Evolutionary conservation across 805 yeast species (phyloP), one percentile per base, ranked within the genome.

Genomic region (Kazachstania taianensis): DNA sequence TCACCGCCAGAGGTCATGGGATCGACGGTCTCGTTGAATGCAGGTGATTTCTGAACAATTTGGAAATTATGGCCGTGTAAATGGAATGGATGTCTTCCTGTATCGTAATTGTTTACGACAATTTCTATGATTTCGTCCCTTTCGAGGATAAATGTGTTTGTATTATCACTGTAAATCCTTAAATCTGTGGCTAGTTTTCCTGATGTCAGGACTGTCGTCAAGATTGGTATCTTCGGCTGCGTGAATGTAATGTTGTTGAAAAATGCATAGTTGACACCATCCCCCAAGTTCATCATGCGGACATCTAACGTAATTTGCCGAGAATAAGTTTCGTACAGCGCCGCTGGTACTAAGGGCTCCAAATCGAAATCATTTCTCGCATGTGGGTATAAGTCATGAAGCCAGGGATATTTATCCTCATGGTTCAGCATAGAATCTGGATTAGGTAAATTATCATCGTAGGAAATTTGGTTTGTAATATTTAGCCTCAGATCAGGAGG

Each of bases 61-160:
- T 78, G 85, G 65, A 79, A 78, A 33, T 57, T 67, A 52, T 79
- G 86, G 12, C 87, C 87, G 50, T 79, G 87, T 47, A 79, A 66
- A 55, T 79, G 87, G 73, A 79, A 79, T 16, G 85, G 85, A 56
- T 79, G 87, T 44, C 76, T 76, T 41, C 85, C 82, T 4, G 80
- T 77, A 55, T 86, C 96, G 50, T 66, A 68, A 53, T 86, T 87
- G 53, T 84, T 81, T 30, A 86, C 55, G 1, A 84, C 81, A 30
- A 86, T 60, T 48, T 86, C 95, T 32, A 87, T 67, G 27, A 78
- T 70, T 33, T 79, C 83, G 34, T 72, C 73, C 5, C 65, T 52
- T 38, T 73, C 71, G 16, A 85, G 60, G 2, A 84, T 67, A 47
- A 68, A 70, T 0, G 81, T 62, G 52, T 78, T 78, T 37, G 80